Percentiles rank a stretch among this genome's conserved stretches.
These are phyloP conservation scores for Backusella mclennaniae DNA, from an alignment of 192 early-diverging fungal genomes.

Conservation along the genomic window DNA sequence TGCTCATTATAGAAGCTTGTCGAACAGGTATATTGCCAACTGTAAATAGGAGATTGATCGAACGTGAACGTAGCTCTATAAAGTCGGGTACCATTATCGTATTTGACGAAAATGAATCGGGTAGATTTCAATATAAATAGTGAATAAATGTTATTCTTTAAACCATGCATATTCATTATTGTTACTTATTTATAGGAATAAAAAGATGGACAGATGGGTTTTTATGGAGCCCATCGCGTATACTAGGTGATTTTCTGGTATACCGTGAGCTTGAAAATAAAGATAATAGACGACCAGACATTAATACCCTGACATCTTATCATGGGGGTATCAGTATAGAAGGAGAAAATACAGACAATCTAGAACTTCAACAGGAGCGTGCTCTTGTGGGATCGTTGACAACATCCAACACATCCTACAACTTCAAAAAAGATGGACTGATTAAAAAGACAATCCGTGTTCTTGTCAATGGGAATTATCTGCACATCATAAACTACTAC, in stretches of 20 bases:
- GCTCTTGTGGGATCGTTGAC: constrained; percentile 30
- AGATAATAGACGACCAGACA: constrained; percentile 16
- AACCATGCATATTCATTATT: not conserved
- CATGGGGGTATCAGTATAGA: not conserved
- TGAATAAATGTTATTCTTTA: not conserved
- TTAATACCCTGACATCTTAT: not conserved
- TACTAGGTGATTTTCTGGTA: constrained; percentile 63
- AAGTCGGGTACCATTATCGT: constrained; percentile 32
- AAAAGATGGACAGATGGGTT: constrained; percentile 75
- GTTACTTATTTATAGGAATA: constrained; percentile 40
- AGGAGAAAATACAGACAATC: not conserved
- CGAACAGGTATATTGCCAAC: constrained; percentile 22
- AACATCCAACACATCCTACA: constrained; percentile 23
- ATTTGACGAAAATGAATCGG: constrained; percentile 31
- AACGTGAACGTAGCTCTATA: constrained; percentile 26
- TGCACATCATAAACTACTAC: constrained; percentile 39
- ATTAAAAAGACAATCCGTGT: constrained; percentile 69
- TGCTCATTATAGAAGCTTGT: constrained; percentile 35
- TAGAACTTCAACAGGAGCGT: constrained; percentile 12
- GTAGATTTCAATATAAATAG: constrained; percentile 7
- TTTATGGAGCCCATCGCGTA: constrained; percentile 66
- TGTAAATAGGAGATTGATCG: constrained; percentile 27
- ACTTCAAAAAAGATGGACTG: constrained; percentile 46
- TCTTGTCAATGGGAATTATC: constrained; percentile 37
- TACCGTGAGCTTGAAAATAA: constrained; percentile 52